Evolutionary conservation across 768 basidiomycete species (phyloP).

Genomic region (Psilocybe sp.): DNA sequence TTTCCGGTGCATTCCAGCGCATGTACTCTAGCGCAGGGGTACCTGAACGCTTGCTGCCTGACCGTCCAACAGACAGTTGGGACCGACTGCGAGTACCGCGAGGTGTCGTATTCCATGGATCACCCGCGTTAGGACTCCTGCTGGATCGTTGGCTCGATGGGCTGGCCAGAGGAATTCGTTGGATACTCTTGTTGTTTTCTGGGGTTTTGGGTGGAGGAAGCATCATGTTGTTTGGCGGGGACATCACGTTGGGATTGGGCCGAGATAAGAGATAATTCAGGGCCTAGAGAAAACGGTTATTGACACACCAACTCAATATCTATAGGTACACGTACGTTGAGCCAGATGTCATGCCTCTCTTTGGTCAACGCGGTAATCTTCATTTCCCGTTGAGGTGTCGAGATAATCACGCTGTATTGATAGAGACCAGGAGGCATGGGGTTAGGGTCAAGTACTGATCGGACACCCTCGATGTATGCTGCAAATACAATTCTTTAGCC

Average conservation of each 20-base stretch:
- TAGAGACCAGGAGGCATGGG: slow-evolving; percentile 93
- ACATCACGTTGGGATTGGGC: slow-evolving; percentile 44
- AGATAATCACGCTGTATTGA: slow-evolving; percentile 90
- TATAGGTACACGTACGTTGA: slow-evolving; percentile 57
- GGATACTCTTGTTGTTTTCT: slow-evolving; percentile 51
- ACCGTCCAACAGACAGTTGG: slow-evolving; percentile 70
- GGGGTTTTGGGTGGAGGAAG: slow-evolving; percentile 43
- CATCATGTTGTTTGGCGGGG: slow-evolving; percentile 33
- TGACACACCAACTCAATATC: slow-evolving; percentile 8
- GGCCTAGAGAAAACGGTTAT: slow-evolving; percentile 50
- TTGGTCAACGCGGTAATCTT: slow-evolving; percentile 96
- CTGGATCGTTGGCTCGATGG: slow-evolving; percentile 75
- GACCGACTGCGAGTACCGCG: slow-evolving; percentile 77
- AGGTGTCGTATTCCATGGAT: slow-evolving; percentile 74
- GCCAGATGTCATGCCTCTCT: slow-evolving; percentile 97
- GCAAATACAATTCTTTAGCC: slow-evolving; percentile 13
- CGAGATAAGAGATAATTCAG: slow-evolving; percentile 86
- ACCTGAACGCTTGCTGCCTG: slow-evolving; percentile 81
- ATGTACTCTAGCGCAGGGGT: slow-evolving; percentile 93
- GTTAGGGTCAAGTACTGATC: slow-evolving; percentile 90
- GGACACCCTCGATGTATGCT: slow-evolving; percentile 94
- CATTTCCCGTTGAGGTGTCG: slow-evolving; percentile 94
- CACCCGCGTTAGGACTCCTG: slow-evolving; percentile 55
- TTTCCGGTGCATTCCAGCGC: slow-evolving; percentile 73
- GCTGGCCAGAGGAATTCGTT: slow-evolving; percentile 48